These are phyloP conservation scores for Evernia prunastri DNA, from an alignment of 495 filamentous ascomycete genomes.

Conservation along the genomic window DNA sequence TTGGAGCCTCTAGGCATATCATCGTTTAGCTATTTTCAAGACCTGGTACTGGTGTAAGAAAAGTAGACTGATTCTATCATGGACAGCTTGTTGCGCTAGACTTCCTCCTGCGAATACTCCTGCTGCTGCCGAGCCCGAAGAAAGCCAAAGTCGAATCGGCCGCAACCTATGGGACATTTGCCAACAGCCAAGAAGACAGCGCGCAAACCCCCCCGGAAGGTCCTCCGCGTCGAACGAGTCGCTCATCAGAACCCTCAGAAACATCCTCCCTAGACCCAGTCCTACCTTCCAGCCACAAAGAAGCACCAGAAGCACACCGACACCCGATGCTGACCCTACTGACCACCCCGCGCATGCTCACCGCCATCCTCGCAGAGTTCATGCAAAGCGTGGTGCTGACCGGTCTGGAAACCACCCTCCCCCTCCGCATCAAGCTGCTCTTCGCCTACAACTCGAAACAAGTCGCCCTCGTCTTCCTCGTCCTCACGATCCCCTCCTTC, in stretches of 20 bases:
- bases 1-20: neutral
- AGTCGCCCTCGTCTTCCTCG: constrained; percentile 58
- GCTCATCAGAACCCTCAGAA: neutral
- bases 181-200: neutral
- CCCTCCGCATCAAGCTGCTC: constrained; percentile 46
- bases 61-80: neutral
- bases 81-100: constrained; percentile 10
- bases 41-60: neutral
- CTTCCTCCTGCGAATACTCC: constrained; percentile 10
- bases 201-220: neutral
- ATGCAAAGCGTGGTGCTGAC: constrained; percentile 50
- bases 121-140: neutral
- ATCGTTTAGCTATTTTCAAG: neutral
- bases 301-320: neutral
- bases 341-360: constrained; percentile 17
- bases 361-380: constrained; percentile 28
- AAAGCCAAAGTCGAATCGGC: neutral
- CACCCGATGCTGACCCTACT: constrained; percentile 17
- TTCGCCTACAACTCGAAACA: constrained; percentile 55
- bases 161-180: constrained; percentile 1
- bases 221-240: neutral
- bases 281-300: neutral
- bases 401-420: constrained; percentile 44
- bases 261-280: neutral
- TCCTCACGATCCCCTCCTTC: constrained; percentile 52